A percentile compares a stretch with the other conserved stretches of the same genome.
Conservation (phyloP, 2,329 filamentous ascomycete genomes). For the Nigrospora sphaerica region DNA sequence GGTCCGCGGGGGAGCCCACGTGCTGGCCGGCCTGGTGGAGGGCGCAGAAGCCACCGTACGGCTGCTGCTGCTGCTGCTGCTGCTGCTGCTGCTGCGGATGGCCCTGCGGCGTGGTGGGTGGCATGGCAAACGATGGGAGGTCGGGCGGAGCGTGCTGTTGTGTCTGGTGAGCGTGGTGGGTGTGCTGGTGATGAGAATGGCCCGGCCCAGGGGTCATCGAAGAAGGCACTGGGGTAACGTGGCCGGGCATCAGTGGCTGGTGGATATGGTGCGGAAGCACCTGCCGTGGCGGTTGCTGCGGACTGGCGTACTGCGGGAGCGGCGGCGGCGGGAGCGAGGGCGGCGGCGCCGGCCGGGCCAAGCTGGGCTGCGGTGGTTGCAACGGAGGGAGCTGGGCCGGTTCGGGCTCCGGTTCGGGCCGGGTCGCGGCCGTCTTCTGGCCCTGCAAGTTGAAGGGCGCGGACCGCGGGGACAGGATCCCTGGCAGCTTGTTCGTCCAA, state of each 20-base stretch:
- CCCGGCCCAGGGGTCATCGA: too few relatives aligned
- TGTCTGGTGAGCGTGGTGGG: too few relatives aligned
- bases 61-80: neutral
- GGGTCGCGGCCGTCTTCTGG: neutral
- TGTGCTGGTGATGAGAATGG: too few relatives aligned
- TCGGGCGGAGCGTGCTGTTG: too few relatives aligned
- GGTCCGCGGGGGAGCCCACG: neutral
- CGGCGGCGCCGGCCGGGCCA: neutral
- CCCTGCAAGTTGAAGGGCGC: neutral
- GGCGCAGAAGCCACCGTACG: constrained; percentile 2
- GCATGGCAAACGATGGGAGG: neutral
- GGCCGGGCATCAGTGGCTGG: neutral
- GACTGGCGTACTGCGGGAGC: neutral
- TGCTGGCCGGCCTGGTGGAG: constrained; percentile 4
- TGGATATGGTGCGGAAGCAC: neutral
- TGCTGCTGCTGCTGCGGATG: neutral
- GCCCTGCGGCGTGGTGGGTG: neutral
- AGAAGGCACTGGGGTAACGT: neutral
- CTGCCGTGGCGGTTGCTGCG: neutral
- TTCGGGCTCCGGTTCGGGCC: neutral
- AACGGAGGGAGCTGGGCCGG: constrained; percentile 1
- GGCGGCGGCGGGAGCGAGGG: constrained; percentile 5
- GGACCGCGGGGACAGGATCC: neutral
- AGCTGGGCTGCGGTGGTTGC: constrained; percentile 1
- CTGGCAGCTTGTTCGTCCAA: constrained; percentile 4